Base-by-base conservation (phyloP, 225 moss, liverwort and hornwort species). In the Bryoerythrophyllum caledonicum region DNA sequence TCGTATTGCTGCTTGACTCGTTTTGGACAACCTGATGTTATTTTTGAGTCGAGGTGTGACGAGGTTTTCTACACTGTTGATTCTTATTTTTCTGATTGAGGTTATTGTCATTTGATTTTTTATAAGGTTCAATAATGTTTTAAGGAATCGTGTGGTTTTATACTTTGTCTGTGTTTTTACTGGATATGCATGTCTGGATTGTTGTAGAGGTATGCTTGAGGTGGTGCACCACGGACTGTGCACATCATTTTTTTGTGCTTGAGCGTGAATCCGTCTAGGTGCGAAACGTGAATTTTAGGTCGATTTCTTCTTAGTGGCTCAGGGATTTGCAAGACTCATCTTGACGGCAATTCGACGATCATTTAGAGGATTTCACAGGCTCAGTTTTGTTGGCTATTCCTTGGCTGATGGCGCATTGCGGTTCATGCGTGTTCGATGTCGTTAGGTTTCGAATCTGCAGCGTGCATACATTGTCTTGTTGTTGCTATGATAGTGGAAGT, bases 401-500 rank as follows among this genome's bases (percentile, higher is more conserved):
- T 58, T 24, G 46, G 32, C 38, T n/a, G 20, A 27, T 7, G 76
- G 25, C 20, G 16, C 56, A 49, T 65, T 24, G 30, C 11, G 52
- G 30, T 61, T 44, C 44, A 55, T 32, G 11, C 35, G 32, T 67
- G 14, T 44, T 70, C 12, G 20, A 51, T 23, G 54, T 58, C 41
- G 25, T 56, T 28, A 27, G 63, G 8, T 48, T 72, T 44, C 56
- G 56, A 67, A 57, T 57, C 68, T 56, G 24, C 63, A 62, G 40
- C n/a, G 65, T 21, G 9, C 55, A 34, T 14, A 26, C 40, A 24
- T 60, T 67, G 56, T 68, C 55, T 68, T 69, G 21, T 59, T 64
- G 43, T 69, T 32, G n/a, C 17, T 44, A 37, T 57, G 20, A 30
- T 65, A 54, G 54, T 53, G 28, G 23, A 37, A 53, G 43, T 1